Evolutionary conservation across 805 yeast species (phyloP), one percentile per base, ranked within the genome.

Genomic region (Wickerhamiella brachini): DNA sequence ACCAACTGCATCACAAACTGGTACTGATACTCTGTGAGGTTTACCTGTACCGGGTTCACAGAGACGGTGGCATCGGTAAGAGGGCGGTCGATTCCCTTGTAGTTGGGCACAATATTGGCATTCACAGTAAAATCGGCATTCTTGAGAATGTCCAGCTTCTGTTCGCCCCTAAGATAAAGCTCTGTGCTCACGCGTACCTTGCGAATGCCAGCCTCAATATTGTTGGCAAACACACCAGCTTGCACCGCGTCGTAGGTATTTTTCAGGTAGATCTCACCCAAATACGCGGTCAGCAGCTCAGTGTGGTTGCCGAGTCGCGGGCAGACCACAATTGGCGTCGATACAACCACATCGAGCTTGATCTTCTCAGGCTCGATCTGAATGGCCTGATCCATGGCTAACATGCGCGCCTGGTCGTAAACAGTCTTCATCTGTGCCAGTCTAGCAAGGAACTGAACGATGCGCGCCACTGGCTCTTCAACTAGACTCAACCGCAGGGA

Each of bases 341-440:
- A 75, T 15, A 93, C 72, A 17, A 77, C 65, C 34, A 94, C 66
- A 58, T 89, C 84, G 62, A 89, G 76, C 56, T 80, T 79, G 67
- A 88, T 79, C 56, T 73, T 76, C 46, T 70, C 74, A 0, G 85
- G 78, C 44, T 76, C 75, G 44, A 81, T 71, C 55, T 79, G 80
- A 44, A 71, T 78, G 0, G 93, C 93, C 63, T 85, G 95, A 57
- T 83, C 78, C 57, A 87, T 76, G 0, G 97, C 95, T 10, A 88
- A 85, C 59, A 83, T 86, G 52, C 97, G 76, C 0, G 97, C 95
- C 20, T 76, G 71, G 60, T 93, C 98, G 65, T 85, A 94, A n/a
- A 89, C 72, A 3, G 77, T 78, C 65, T 93, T 93, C 95, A 90
- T 86, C 57, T 76, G 76, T 53, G 79, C 82, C 60, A 94, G 85